Evolutionary conservation across 805 yeast genomes (phyloP).

Genomic region (Peterozyma toletana): DNA sequence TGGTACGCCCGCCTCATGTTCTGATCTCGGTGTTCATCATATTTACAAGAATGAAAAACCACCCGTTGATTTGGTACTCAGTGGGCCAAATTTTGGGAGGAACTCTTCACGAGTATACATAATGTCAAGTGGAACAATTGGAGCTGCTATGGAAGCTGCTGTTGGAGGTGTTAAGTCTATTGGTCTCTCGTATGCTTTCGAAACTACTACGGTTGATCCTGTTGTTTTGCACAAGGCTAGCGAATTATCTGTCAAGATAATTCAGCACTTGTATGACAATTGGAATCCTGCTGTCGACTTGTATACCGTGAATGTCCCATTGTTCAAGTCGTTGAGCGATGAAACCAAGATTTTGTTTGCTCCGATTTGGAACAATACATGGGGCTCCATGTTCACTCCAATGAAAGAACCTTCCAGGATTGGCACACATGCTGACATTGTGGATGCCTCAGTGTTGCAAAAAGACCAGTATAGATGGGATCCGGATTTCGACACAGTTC

Average conservation of each 20-base stretch:
- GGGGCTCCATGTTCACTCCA: slow-evolving; percentile 59
- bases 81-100: slow-evolving; percentile 96
- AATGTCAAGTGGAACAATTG: slow-evolving; percentile 90
- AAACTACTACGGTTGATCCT: slow-evolving; percentile 40
- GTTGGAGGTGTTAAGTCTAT: slow-evolving; percentile 63
- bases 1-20: slow-evolving; percentile 95
- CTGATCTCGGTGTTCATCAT: slow-evolving; percentile 83
- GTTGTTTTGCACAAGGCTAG: slow-evolving; percentile 58
- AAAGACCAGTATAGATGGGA: slow-evolving; percentile 63
- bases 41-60: slow-evolving; percentile 39
- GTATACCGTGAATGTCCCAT: slow-evolving; percentile 80
- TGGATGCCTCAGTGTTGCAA: slow-evolving; percentile 33
- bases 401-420: slow-evolving; percentile 13
- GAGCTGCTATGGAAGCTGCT: slow-evolving; percentile 94
- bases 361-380: slow-evolving; percentile 73
- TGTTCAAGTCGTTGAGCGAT: slow-evolving; percentile 23
- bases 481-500: slow-evolving; percentile 72
- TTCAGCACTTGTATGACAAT: slow-evolving; percentile 47
- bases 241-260: slow-evolving; percentile 53
- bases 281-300: slow-evolving; percentile 62
- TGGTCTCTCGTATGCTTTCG: slow-evolving; percentile 85
- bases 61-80: slow-evolving; percentile 77
- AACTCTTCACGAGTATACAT: slow-evolving; percentile 86
- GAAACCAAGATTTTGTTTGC: slow-evolving; percentile 62
- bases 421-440: slow-evolving; percentile 30